Conservation (phyloP, 768 basidiomycete species). For the Boletus subparvulus region DNA sequence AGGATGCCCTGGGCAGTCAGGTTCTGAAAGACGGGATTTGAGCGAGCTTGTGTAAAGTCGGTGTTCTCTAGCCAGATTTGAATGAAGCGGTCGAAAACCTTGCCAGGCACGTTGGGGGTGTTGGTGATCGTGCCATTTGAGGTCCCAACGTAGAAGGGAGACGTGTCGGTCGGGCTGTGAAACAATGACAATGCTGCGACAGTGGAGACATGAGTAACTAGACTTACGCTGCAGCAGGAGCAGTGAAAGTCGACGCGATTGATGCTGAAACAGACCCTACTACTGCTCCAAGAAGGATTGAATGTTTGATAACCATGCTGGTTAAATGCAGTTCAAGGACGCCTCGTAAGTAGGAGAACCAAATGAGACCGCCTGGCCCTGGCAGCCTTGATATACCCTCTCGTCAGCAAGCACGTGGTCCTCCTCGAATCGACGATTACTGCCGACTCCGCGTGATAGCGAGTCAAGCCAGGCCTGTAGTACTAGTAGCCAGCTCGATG, state of each 20-base stretch:
- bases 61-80: slow-evolving; percentile 67
- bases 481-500: no score
- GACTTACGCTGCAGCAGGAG: slow-evolving; percentile 30
- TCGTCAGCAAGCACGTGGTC: no score
- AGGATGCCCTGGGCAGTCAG: slow-evolving; percentile 52
- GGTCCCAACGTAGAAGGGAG: slow-evolving; percentile 41
- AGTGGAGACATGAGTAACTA: neutral
- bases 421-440: no score
- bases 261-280: slow-evolving; percentile 24
- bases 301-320: slow-evolving; percentile 17
- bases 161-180: slow-evolving; percentile 29
- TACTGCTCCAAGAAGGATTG: slow-evolving; percentile 13
- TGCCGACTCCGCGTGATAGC: no score
- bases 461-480: no score
- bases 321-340: neutral
- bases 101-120: slow-evolving; percentile 38
- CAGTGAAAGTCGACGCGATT: slow-evolving; percentile 26
- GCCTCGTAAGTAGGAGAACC: neutral
- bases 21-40: slow-evolving; percentile 30
- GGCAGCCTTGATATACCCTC: slow-evolving; percentile 10
- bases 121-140: slow-evolving; percentile 45
- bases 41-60: slow-evolving; percentile 40
- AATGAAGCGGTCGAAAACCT: slow-evolving; percentile 48
- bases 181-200: neutral
- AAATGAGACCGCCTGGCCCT: no score